A percentile compares a stretch with the other conserved stretches of the same genome.
Evolutionary conservation across 2,329 filamentous ascomycete genomes (phyloP).

Genomic region (Leptographium flavum): DNA sequence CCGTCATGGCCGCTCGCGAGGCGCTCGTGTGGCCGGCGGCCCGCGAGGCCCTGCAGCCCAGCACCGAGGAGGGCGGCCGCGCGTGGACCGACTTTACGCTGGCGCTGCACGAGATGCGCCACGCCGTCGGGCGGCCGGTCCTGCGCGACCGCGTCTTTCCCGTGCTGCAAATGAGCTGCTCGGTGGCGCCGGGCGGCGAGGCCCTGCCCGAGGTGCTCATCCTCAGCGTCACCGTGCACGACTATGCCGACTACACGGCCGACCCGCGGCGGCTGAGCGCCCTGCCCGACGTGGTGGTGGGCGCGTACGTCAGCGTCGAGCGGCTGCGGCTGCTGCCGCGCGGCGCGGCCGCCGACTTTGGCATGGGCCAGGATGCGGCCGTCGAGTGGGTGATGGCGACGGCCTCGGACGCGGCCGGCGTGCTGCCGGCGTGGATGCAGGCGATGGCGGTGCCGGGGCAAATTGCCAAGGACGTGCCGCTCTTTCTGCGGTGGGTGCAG

Average conservation of each 20-base stretch:
- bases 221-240: conserved; percentile 39
- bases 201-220: conserved; percentile 34
- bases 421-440: conserved; percentile 52
- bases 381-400: conserved; percentile 72
- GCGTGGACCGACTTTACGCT: conserved; percentile 31
- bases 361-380: conserved; percentile 11
- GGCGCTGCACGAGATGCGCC: conserved; percentile 48
- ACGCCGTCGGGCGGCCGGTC: conserved; percentile 43
- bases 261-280: conserved; percentile 8
- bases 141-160: conserved; percentile 52
- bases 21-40: conserved; percentile 29
- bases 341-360: conserved; percentile 9
- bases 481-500: conserved; percentile 50
- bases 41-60: conserved; percentile 23
- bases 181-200: conserved; percentile 17
- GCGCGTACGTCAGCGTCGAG: conserved; percentile 53
- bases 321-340: conserved; percentile 30
- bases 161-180: conserved; percentile 46
- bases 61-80: conserved; percentile 16
- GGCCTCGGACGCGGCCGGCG: conserved; percentile 53
- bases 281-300: conserved; percentile 31
- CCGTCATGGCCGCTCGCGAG: conserved; percentile 32
- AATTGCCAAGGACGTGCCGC: conserved; percentile 56
- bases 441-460: conserved; percentile 45
- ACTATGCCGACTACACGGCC: conserved; percentile 19